A percentile compares a stretch with the other conserved stretches of the same genome.
Conservation (phyloP, 805 yeast genomes). For the Metschnikowia bowlesiae region DNA sequence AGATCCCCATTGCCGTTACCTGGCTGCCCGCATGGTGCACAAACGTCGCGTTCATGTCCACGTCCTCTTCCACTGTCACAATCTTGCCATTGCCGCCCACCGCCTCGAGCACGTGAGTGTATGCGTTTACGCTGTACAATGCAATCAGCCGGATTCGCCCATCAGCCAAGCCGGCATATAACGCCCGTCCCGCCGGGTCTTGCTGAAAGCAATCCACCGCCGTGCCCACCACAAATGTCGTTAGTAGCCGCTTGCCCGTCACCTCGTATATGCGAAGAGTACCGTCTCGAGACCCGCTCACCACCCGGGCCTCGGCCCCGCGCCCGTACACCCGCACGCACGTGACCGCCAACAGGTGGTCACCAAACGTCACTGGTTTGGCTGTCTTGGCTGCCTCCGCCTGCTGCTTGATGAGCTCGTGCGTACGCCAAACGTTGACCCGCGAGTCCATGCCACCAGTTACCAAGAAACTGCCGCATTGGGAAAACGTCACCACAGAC, state of each 20-base stretch:
- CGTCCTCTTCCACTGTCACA: conserved; percentile 49
- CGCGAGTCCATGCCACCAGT: conserved; percentile 84
- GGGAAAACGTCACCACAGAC: conserved; percentile 52
- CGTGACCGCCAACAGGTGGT: conserved; percentile 54
- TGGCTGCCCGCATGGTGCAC: conserved; percentile 39
- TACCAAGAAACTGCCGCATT: conserved; percentile 59
- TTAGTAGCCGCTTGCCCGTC: conserved; percentile 40
- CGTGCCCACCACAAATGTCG: conserved; percentile 67
- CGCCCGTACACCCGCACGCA: conserved; percentile 42
- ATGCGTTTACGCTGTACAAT: conserved; percentile 37
- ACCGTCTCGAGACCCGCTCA: conserved; percentile 67
- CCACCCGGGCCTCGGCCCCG: conserved; percentile 63
- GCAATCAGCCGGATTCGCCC: conserved; percentile 60
- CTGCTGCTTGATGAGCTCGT: conserved; percentile 48
- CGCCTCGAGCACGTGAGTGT: conserved; percentile 46
- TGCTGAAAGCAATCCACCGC: conserved; percentile 54
- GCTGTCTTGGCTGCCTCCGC: conserved; percentile 37
- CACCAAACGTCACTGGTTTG: conserved; percentile 60
- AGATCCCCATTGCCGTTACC: conserved; percentile 53
- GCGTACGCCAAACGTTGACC: conserved; percentile 65
- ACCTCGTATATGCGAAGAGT: conserved; percentile 72
- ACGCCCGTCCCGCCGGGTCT: conserved; percentile 76
- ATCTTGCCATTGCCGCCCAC: conserved; percentile 57
- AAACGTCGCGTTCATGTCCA: conserved; percentile 47
- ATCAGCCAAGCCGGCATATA: conserved; percentile 63